A percentile compares a stretch with the other conserved stretches of the same genome.
phyloP scores from a whole-genome alignment of 1,139 yeast genomes.

The Blastobotrys niveus region DNA sequence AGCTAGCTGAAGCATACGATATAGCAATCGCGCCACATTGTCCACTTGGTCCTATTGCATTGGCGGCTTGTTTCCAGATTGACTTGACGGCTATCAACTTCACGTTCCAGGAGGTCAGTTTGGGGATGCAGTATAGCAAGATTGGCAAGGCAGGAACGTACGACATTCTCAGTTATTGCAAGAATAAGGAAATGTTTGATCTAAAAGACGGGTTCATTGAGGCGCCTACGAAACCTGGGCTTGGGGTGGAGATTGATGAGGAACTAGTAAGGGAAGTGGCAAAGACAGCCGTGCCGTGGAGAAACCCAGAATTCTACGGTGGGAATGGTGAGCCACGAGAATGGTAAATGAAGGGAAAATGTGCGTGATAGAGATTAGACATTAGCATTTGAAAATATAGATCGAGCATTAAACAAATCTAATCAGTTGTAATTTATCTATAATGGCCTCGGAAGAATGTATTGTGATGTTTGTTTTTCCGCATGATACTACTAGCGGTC shows the following conservation, averaged over 20 bases:
- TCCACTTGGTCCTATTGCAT: constrained; percentile 32
- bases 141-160: constrained; percentile 19
- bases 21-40: constrained; percentile 34
- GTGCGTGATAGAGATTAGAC: no score
- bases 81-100: constrained; percentile 29
- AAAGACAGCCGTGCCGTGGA: constrained; percentile 25
- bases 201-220: constrained; percentile 26
- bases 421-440: no score
- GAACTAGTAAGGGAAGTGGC: constrained; percentile 25
- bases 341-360: no score
- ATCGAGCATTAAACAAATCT: no score
- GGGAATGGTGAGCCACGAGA: constrained; percentile 29
- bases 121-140: constrained; percentile 30
- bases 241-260: constrained; percentile 30
- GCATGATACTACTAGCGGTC: constrained; percentile 11
- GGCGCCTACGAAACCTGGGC: constrained; percentile 26
- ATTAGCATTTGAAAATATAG: no score
- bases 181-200: constrained; percentile 25
- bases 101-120: constrained; percentile 29
- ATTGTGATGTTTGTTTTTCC: constrained; percentile 21
- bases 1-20: constrained; percentile 33
- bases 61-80: constrained; percentile 31
- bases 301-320: constrained; percentile 30
- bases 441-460: constrained; percentile 21
- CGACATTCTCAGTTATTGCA: constrained; percentile 28